These are phyloP conservation scores for Neonothopanus nambi DNA, from an alignment of 1,284 basidiomycete genomes.

Conservation along the genomic window DNA sequence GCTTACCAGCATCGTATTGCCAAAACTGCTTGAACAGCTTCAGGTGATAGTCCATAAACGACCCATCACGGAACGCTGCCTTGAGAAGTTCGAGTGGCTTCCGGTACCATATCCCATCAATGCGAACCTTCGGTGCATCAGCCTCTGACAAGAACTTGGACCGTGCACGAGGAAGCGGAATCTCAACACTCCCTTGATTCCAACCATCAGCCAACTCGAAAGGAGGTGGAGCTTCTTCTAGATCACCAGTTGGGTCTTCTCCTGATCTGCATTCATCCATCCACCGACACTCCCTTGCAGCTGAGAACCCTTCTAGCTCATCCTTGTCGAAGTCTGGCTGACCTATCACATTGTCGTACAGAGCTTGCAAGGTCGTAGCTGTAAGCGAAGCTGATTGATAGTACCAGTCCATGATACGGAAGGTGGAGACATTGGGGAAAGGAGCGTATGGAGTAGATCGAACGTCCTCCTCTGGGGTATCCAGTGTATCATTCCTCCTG, in stretches of 20 bases:
- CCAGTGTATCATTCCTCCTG: neutral
- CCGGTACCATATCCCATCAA: neutral
- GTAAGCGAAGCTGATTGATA: neutral
- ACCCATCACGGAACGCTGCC: neutral
- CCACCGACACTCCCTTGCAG: neutral
- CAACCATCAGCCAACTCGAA: neutral
- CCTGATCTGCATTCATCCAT: neutral
- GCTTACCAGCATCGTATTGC: neutral
- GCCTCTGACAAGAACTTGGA: neutral
- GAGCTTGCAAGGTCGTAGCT: neutral
- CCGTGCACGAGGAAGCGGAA: conserved; percentile 4
- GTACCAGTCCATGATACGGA: conserved; percentile 2
- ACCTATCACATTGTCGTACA: conserved; percentile 1
- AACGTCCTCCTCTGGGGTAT: neutral
- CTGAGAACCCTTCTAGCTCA: neutral
- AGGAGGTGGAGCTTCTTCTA: neutral
- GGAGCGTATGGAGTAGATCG: neutral
- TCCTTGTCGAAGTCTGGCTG: conserved; percentile 1
- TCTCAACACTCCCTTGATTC: neutral
- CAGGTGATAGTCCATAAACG: neutral
- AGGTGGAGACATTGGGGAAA: neutral
- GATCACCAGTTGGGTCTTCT: neutral
- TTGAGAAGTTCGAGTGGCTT: neutral
- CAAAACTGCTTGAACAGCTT: conserved; percentile 10
- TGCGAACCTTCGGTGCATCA: neutral